Conservation (phyloP, 2,329 filamentous ascomycete species). For the Aspergillus floridensis region DNA sequence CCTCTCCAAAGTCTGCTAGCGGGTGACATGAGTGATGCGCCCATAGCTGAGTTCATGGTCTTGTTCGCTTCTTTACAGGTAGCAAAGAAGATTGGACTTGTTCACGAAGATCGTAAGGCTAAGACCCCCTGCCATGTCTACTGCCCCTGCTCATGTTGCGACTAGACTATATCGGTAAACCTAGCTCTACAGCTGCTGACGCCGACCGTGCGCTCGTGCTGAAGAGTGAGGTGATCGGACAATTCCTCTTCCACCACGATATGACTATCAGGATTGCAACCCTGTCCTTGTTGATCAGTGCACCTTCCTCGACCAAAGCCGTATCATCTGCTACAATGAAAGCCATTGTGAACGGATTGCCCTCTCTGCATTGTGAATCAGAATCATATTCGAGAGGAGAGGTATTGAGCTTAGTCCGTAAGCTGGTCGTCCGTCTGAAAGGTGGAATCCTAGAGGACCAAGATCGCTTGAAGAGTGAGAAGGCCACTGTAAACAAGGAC, state of each 20-base stretch:
- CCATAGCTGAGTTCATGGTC: slow-evolving; percentile 57
- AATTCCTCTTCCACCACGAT: slow-evolving; percentile 49
- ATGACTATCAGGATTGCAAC: slow-evolving; percentile 72
- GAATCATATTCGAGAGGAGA: slow-evolving; percentile 86
- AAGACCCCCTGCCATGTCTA: slow-evolving; percentile 8
- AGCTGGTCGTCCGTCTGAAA: slow-evolving; percentile 72
- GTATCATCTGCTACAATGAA: slow-evolving; percentile 62
- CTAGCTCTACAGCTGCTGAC: slow-evolving; percentile 11
- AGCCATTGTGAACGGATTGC: slow-evolving; percentile 64
- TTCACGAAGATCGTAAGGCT: slow-evolving; percentile 62
- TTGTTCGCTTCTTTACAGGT: slow-evolving; percentile 67
- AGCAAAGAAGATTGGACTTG: slow-evolving; percentile 67
- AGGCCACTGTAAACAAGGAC: slow-evolving; percentile 14
- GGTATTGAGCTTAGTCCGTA: slow-evolving; percentile 69
- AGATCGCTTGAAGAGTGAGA: slow-evolving; percentile 26
- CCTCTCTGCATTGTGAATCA: slow-evolving; percentile 74
- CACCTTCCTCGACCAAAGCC: slow-evolving; percentile 70
- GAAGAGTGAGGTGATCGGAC: slow-evolving; percentile 35
- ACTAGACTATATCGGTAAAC: slow-evolving; percentile 30
- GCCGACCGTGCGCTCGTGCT: slow-evolving; percentile 28
- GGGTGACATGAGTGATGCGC: slow-evolving; percentile 45
- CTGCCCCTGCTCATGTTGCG: slow-evolving; percentile 3
- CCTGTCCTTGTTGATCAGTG: slow-evolving; percentile 74
- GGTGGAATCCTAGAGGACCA: slow-evolving; percentile 54
- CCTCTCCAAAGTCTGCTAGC: slow-evolving; percentile 52